Evolutionary conservation across 129 eudicot species (phyloP).

Genomic region (Erigeron canadensis): DNA sequence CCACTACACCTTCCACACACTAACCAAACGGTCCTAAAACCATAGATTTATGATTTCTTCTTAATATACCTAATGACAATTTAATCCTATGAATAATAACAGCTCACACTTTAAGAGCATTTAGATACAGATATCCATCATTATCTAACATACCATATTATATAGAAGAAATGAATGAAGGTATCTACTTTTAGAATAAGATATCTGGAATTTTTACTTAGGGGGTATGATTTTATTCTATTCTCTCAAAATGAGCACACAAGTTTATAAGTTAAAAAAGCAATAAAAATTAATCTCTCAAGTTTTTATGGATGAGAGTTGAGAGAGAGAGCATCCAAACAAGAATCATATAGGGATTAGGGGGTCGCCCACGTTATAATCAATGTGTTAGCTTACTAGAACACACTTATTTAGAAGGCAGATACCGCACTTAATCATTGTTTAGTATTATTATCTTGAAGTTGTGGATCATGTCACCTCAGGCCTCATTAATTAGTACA

Average conservation of each 20-base stretch:
- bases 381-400: slow-evolving; percentile 2
- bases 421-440: background rate
- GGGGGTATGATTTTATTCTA: background rate
- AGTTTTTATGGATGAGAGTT: background rate
- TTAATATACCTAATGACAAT: too few species aligned
- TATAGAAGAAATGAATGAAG: too few species aligned
- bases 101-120: too few species aligned
- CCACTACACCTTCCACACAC: too few species aligned
- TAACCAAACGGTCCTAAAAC: too few species aligned
- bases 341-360: background rate
- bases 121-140: too few species aligned
- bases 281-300: background rate
- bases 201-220: background rate
- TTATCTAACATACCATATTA: too few species aligned
- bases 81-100: too few species aligned
- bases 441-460: background rate
- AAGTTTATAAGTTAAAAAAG: background rate
- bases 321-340: background rate
- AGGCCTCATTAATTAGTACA: slow-evolving; percentile 1
- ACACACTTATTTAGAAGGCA: background rate
- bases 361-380: slow-evolving; percentile 1
- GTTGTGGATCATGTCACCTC: background rate
- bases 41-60: too few species aligned
- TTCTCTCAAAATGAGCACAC: background rate
- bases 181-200: background rate